A percentile compares a stretch with the other conserved stretches of the same genome.
Conservation (phyloP, 768 basidiomycete genomes). For the Phaeolepiota aurea region DNA sequence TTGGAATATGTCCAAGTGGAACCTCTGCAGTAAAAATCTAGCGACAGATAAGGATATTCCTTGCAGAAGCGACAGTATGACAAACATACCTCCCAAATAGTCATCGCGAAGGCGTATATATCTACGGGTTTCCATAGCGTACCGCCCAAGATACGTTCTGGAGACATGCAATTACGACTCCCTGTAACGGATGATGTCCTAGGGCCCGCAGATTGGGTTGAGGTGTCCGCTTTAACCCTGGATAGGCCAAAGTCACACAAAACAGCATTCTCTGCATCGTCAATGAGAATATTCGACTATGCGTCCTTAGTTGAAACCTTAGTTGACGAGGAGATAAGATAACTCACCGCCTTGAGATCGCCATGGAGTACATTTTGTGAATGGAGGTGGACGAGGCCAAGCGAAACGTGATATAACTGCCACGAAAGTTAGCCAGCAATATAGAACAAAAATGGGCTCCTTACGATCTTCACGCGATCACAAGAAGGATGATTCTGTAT, state of each 20-base stretch:
- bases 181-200: constrained; percentile 10
- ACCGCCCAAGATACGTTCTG: constrained; percentile 22
- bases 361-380: constrained; percentile 14
- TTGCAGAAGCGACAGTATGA: constrained; percentile 17
- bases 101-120: constrained; percentile 25
- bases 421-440: neutral
- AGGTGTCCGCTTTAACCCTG: constrained; percentile 20
- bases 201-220: constrained; percentile 11
- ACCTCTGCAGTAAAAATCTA: neutral
- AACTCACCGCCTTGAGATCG: constrained; percentile 17
- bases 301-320: neutral
- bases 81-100: constrained; percentile 37
- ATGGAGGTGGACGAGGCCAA: constrained; percentile 17
- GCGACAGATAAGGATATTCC: neutral
- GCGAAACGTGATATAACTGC: constrained; percentile 12
- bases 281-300: constrained; percentile 34
- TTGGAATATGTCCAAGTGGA: neutral
- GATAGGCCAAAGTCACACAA: constrained; percentile 41
- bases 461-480: constrained; percentile 2
- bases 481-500: constrained; percentile 1
- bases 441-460: neutral
- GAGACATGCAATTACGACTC: constrained; percentile 39
- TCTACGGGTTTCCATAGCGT: constrained; percentile 26
- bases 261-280: constrained; percentile 25
- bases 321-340: neutral